These are phyloP conservation scores for Medicago truncatula DNA, from an alignment of 306 rosid species.

Conservation along the genomic window DNA sequence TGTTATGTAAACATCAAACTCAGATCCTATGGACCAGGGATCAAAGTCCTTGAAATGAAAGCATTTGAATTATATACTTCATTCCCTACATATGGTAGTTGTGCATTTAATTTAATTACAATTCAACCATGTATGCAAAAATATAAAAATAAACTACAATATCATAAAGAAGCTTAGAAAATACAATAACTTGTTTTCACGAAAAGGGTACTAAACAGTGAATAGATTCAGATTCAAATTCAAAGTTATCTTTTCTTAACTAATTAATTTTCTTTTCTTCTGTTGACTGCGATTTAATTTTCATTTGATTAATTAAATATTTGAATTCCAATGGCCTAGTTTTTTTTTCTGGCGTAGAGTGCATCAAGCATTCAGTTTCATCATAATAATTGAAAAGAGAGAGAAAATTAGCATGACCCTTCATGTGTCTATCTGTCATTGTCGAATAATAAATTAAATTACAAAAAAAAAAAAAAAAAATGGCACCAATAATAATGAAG, in stretches of 20 bases:
- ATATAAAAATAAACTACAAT: neutral
- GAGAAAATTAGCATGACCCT: conserved; percentile 30
- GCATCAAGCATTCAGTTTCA: conserved; percentile 10
- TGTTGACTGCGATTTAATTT: too few relatives aligned
- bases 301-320: neutral
- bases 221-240: conserved; percentile 47
- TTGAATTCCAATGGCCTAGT: neutral
- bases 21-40: conserved; percentile 44
- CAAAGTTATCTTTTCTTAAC: neutral
- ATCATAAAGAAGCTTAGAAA: conserved; percentile 32
- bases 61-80: conserved; percentile 41
- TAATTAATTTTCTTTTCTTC: neutral
- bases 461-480: neutral
- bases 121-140: conserved; percentile 19
- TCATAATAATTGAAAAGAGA: conserved; percentile 41
- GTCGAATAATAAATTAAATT: conserved; percentile 30
- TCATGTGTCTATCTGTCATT: conserved; percentile 50
- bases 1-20: conserved; percentile 36
- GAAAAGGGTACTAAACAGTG: conserved; percentile 26
- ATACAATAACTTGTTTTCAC: conserved; percentile 40
- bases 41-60: conserved; percentile 43
- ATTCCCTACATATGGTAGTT: conserved; percentile 53
- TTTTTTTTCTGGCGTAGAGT: conserved; percentile 12
- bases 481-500: neutral
- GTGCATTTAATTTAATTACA: conserved; percentile 52